These are phyloP conservation scores for Lactarius sp. DNA, from an alignment of 768 basidiomycete genomes.

Conservation along the genomic window DNA sequence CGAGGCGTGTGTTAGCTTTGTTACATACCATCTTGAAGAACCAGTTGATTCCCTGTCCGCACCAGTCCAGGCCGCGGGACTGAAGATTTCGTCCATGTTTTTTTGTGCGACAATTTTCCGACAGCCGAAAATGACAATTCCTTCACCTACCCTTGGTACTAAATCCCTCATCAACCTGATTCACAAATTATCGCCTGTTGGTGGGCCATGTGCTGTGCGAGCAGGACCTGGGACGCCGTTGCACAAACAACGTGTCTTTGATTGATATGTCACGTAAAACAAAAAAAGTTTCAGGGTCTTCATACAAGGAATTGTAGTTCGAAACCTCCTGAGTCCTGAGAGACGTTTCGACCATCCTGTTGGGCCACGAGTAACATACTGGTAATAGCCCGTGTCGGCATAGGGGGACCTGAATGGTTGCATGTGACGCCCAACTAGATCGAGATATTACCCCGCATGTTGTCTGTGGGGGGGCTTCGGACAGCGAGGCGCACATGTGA, in stretches of 20 bases:
- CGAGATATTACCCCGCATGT: conserved; percentile 21
- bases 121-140: background rate
- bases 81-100: conserved; percentile 6
- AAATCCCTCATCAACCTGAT: conserved; percentile 1
- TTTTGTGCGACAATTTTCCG: conserved; percentile 14
- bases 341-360: background rate
- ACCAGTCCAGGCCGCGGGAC: conserved; percentile 9
- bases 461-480: conserved; percentile 11
- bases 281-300: conserved; percentile 12
- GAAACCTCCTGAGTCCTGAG: conserved; percentile 8
- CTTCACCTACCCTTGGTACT: background rate
- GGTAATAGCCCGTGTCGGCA: conserved; percentile 12
- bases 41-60: background rate
- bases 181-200: background rate
- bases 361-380: conserved; percentile 11
- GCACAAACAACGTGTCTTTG: conserved; percentile 2
- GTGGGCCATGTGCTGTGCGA: background rate
- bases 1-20: background rate
- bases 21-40: background rate
- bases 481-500: conserved; percentile 18
- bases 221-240: conserved; percentile 10
- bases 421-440: conserved; percentile 18
- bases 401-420: background rate
- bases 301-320: conserved; percentile 3
- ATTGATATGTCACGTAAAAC: conserved; percentile 15